Percentiles rank a stretch among this genome's conserved stretches.
Evolutionary conservation across 768 basidiomycete species (phyloP).

Genomic region (Tricholoma saponaceum): DNA sequence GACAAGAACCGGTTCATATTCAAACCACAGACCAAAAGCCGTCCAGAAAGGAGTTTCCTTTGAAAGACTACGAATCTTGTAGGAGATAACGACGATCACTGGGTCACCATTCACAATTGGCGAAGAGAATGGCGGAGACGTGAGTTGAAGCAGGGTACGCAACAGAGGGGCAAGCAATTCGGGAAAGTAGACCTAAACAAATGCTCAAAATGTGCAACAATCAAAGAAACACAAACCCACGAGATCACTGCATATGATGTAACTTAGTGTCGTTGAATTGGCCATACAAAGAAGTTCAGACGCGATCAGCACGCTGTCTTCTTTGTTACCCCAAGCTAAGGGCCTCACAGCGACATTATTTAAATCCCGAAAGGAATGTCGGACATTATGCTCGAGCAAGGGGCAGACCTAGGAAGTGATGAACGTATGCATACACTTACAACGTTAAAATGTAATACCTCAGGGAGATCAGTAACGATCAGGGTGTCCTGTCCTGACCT

Average conservation of each 20-base stretch:
- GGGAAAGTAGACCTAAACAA: conserved; percentile 75
- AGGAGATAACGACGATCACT: conserved; percentile 59
- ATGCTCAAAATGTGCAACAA: neutral
- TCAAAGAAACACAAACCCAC: conserved; percentile 38
- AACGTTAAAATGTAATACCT: conserved; percentile 40
- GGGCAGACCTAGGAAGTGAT: conserved; percentile 37
- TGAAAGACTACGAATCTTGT: conserved; percentile 67
- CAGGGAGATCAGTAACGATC: conserved; percentile 74
- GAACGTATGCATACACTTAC: neutral
- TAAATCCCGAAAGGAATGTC: neutral
- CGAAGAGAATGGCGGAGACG: conserved; percentile 45
- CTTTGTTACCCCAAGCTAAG: conserved; percentile 64
- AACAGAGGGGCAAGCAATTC: conserved; percentile 75
- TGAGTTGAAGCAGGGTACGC: conserved; percentile 68
- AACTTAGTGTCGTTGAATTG: conserved; percentile 36
- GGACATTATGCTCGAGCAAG: conserved; percentile 37
- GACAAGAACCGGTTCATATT: conserved; percentile 51
- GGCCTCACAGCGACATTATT: conserved; percentile 44
- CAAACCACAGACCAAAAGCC: conserved; percentile 78
- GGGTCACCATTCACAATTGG: conserved; percentile 6
- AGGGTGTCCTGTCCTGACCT: conserved; percentile 39
- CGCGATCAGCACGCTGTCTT: conserved; percentile 38
- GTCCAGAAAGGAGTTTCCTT: conserved; percentile 79
- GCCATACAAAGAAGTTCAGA: conserved; percentile 28
- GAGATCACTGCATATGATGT: conserved; percentile 82